Percentiles rank a stretch among this genome's conserved stretches.
Evolutionary conservation across 768 basidiomycete genomes (phyloP).

Genomic region (Fistulinella prunicolor): DNA sequence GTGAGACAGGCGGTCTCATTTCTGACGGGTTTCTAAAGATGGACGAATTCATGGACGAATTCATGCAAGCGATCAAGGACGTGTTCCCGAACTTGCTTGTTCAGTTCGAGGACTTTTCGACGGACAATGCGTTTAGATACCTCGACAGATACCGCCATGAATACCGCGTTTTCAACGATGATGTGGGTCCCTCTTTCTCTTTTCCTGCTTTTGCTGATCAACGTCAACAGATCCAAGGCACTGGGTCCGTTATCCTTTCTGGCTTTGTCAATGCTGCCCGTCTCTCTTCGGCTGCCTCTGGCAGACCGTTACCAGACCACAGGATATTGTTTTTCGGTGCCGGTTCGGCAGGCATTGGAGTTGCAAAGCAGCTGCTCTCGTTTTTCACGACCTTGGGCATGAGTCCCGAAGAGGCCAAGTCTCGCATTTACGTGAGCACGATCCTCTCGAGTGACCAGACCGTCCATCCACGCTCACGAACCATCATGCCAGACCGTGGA

Average conservation of each 20-base stretch:
- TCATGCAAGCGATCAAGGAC: conserved; percentile 64
- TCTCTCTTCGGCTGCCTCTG: conserved; percentile 48
- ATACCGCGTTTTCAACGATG: conserved; percentile 69
- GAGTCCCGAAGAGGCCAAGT: conserved; percentile 61
- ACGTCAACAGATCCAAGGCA: conserved; percentile 57
- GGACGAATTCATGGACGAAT: conserved; percentile 73
- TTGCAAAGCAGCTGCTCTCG: conserved; percentile 47
- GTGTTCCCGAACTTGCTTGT: conserved; percentile 66
- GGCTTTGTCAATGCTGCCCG: conserved; percentile 74
- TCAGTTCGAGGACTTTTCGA: conserved; percentile 79
- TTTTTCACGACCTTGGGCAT: conserved; percentile 55
- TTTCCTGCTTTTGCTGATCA: background rate
- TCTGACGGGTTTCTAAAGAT: too few species aligned
- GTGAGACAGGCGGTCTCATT: too few species aligned
- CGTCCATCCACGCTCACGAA: conserved; percentile 13
- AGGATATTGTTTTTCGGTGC: conserved; percentile 59
- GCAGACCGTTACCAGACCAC: conserved; percentile 43
- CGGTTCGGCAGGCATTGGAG: conserved; percentile 52
- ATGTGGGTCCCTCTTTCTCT: conserved; percentile 42
- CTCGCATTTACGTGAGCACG: conserved; percentile 59
- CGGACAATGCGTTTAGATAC: conserved; percentile 75
- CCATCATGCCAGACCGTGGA: conserved; percentile 55
- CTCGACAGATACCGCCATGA: conserved; percentile 57
- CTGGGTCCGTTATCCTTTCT: conserved; percentile 71
- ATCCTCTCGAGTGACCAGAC: conserved; percentile 1